Conservation (phyloP, 192 early-diverging fungal genomes). For the Ambispora gerdemannii region DNA sequence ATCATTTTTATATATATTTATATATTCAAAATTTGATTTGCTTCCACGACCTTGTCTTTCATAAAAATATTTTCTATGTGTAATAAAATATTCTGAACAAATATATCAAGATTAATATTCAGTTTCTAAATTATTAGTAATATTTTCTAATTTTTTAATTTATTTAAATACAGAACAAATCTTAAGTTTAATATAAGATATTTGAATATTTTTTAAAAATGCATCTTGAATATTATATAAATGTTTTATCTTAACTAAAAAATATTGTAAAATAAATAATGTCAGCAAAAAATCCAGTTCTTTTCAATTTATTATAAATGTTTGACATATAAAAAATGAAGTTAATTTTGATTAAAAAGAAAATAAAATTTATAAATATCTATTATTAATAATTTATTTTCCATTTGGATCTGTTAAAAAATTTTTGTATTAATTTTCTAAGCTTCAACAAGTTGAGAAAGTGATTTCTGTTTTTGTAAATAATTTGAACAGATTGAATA, state of each 20-base stretch:
- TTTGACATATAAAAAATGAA: background rate
- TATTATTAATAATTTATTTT: constrained; percentile 1
- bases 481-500: background rate
- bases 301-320: background rate
- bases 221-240: background rate
- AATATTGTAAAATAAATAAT: constrained; percentile 5
- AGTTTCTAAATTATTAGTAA: background rate
- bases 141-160: background rate
- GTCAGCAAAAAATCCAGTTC: background rate
- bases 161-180: constrained; percentile 1
- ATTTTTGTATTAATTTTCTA: background rate
- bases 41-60: background rate
- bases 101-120: constrained; percentile 4
- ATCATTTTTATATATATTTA: background rate
- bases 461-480: background rate
- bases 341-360: background rate
- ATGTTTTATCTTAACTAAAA: background rate
- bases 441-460: background rate
- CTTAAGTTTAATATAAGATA: background rate
- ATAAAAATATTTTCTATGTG: background rate
- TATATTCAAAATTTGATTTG: background rate
- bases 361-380: background rate
- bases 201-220: constrained; percentile 1
- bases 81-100: constrained; percentile 16
- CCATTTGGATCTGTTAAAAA: background rate